Base-by-base conservation (phyloP, 2,329 filamentous ascomycete genomes). In the Ceratocystis cacaofunesta region DNA sequence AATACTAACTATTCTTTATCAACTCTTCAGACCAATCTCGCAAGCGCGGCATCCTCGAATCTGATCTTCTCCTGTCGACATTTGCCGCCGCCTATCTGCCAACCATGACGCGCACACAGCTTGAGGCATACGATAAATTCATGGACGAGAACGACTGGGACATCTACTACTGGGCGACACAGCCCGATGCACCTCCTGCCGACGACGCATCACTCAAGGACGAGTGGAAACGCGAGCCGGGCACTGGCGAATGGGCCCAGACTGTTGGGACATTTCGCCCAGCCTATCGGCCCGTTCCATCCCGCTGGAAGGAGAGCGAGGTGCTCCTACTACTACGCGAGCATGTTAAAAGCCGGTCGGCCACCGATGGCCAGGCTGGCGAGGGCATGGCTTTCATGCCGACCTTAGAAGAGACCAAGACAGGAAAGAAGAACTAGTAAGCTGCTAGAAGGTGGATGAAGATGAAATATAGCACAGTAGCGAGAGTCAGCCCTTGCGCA, bases 81-180 rank as follows among this genome's bases (percentile, higher is more conserved):
- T 99, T 99, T 74, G 94, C 94, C 69, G 85, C 92, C 70, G 79
- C 80, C 65, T 82, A 95, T 76, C 85, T 99, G 25, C 78, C 80
- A 55, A 78, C 78, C 68, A 95, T 99, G 89, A 83, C 82, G 1
- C 75, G 79, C 5, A 76, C 80, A 62, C 88, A 95, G 73, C 85
- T 97, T 70, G 76, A 83, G 71, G 84, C 95, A 76, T 97, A 94
- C 78, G 92, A 97, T 75, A 79, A 82, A 32, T 95, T 99, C 79
- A 85, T 99, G 66, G 94, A 99, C 76, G 94, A 99, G 78, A 99
- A 99, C 76, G 94, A 99, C 78, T 99, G 94, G 94, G 94, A 99
- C 75, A 96, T 99, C 68, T 99, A 99, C 81, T 99, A 99, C 81
- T 99, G 94, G 94, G 90, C 89, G 2, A 99, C 94, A 17, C 94